Evolutionary conservation across 805 yeast genomes (phyloP), one percentile per base, ranked within the genome.

Genomic region (Candida saitoana): DNA sequence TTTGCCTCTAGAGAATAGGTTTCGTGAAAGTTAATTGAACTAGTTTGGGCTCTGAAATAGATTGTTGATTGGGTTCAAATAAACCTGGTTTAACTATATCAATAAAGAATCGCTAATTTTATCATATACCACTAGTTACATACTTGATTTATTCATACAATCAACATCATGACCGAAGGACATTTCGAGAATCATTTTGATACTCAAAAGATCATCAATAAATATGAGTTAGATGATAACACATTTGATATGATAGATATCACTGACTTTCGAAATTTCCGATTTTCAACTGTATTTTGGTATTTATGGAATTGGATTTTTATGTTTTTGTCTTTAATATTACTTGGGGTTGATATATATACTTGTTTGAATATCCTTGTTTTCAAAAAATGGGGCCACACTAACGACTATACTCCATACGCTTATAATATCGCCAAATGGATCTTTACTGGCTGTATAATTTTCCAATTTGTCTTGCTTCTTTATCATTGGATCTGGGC

Each of bases 361-460:
- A 87, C 96, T 0, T 79, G 91, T 59, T 63, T 88, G 43, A 80
- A 77, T 50, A 73, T 88, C 33, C 67, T 87, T 50, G 93, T 84
- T 1, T 80, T 82, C 58, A 76, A 84, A 54, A 69, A 76, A 36
- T 84, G 91, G 91, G 72, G 82, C 3, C 70, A 79, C 3, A 61
- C 69, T 34, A 11, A 14, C 6, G 73, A 75, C 40, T 65, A 63
- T 44, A 52, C 65, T 44, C 71, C 71, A 3, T 70, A 68, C 50
- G 71, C 74, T 52, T 56, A 78, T 73, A 43, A 74, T 70, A 44
- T 77, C 67, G 75, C 75, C 43, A 69, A 67, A 55, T 84, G 91
- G 91, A 63, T 84, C n/a, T 84, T 84, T 55, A 78, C 84, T 2
- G 87, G 83, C 3, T 88, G 96, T 59, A 88, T 88, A 45, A 72